These are phyloP conservation scores for Mycena amicta DNA, from an alignment of 768 basidiomycete genomes.

Conservation along the genomic window DNA sequence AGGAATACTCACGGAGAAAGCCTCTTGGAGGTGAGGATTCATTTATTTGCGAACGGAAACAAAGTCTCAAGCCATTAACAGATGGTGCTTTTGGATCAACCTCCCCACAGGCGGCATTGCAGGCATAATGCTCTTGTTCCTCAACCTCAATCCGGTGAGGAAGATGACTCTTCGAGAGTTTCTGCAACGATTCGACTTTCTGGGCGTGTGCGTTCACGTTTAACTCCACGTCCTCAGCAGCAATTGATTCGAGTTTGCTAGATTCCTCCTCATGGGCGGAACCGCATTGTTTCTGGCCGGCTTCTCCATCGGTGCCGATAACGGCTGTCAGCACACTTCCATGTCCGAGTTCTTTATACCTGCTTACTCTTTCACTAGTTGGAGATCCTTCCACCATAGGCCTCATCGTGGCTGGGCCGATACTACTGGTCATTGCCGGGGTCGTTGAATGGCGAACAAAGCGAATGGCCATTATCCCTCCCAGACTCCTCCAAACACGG, in stretches of 20 bases:
- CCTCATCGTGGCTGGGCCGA: slow-evolving; percentile 2
- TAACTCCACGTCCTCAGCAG: background rate
- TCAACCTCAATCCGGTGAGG: slow-evolving; percentile 7
- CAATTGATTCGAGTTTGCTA: no score
- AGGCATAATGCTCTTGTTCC: slow-evolving; percentile 6
- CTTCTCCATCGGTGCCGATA: slow-evolving; percentile 11
- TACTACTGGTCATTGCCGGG: slow-evolving; percentile 3
- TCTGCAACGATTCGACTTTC: slow-evolving; percentile 10
- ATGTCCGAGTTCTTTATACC: no score
- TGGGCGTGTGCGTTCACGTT: slow-evolving; percentile 7
- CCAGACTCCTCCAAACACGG: slow-evolving; percentile 10
- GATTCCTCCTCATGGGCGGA: slow-evolving; percentile 11
- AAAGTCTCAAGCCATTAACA: background rate
- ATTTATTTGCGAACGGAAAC: background rate
- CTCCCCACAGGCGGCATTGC: slow-evolving; percentile 11
- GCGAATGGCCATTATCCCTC: slow-evolving; percentile 16
- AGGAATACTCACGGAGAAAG: slow-evolving; percentile 7
- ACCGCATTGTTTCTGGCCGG: slow-evolving; percentile 12
- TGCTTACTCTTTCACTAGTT: no score
- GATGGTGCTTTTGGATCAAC: slow-evolving; percentile 12
- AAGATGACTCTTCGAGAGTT: slow-evolving; percentile 13
- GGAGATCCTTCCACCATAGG: slow-evolving; percentile 5
- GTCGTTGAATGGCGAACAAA: slow-evolving; percentile 10
- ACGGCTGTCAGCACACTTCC: slow-evolving; percentile 7
- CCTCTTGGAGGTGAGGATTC: slow-evolving; percentile 7